Conservation (phyloP, 2,329 filamentous ascomycete species). For the Ceratocystis colombiana region DNA sequence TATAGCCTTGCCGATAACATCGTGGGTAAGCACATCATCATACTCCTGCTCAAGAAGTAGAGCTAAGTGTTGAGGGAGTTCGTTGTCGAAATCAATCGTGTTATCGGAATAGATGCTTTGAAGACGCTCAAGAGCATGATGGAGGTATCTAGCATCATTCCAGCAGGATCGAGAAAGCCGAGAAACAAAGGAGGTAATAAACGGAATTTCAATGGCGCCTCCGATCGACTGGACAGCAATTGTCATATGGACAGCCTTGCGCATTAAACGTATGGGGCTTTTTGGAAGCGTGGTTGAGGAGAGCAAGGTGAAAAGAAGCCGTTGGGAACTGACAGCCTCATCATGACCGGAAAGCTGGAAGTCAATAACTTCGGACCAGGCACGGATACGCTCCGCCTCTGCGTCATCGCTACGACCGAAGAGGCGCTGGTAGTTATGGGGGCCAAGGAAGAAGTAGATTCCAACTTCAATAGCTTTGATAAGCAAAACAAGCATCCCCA, state of each 20-base stretch:
- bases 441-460: conserved; percentile 65
- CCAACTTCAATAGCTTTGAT: conserved; percentile 76
- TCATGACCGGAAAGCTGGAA: conserved; percentile 88
- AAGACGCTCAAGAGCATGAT: conserved; percentile 40
- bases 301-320: conserved; percentile 74
- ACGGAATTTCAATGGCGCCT: not conserved
- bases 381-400: conserved; percentile 76
- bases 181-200: conserved; percentile 41
- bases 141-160: conserved; percentile 65
- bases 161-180: conserved; percentile 65
- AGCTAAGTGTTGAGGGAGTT: conserved; percentile 64
- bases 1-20: conserved; percentile 64
- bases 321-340: conserved; percentile 76
- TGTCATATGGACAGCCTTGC: conserved; percentile 86
- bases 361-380: conserved; percentile 87
- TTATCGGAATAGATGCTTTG: conserved; percentile 34
- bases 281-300: conserved; percentile 79
- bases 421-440: conserved; percentile 64
- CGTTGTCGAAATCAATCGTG: conserved; percentile 47
- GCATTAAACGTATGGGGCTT: conserved; percentile 73
- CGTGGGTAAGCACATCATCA: conserved; percentile 67
- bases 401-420: conserved; percentile 76
- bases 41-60: conserved; percentile 67
- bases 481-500: conserved; percentile 71
- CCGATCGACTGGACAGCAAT: conserved; percentile 44